Evolutionary conservation across 108 stramenopile genomes (phyloP).

Genomic region (Cyclotella kingstonii): DNA sequence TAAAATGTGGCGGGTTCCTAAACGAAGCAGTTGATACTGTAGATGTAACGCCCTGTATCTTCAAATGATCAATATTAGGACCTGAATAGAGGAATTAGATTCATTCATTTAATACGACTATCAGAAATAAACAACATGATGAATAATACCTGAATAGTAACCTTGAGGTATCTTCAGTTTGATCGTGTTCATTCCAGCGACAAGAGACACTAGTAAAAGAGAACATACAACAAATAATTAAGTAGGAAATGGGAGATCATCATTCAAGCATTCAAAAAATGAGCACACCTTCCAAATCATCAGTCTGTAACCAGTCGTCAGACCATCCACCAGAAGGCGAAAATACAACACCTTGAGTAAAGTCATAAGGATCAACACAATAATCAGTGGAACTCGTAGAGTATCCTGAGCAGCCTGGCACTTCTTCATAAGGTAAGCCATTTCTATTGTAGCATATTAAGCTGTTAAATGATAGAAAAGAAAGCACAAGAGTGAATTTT

Average conservation of each 20-base stretch:
- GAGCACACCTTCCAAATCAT: conserved; percentile 10
- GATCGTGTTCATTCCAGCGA: conserved; percentile 22
- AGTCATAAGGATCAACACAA: conserved; percentile 32
- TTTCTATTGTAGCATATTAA: background rate
- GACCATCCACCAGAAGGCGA: conserved; percentile 21
- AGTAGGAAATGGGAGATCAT: too few relatives aligned
- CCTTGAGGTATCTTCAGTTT: conserved; percentile 11
- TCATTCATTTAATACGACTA: too few relatives aligned
- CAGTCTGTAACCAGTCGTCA: conserved; percentile 23
- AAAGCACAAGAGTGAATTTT: background rate
- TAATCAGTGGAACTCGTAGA: conserved; percentile 4
- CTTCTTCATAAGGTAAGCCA: background rate
- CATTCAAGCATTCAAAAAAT: too few relatives aligned
- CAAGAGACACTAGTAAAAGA: conserved; percentile 18
- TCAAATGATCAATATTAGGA: conserved; percentile 43
- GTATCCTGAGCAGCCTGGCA: background rate
- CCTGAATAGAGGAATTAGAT: too few relatives aligned
- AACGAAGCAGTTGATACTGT: conserved; percentile 30
- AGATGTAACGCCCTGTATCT: conserved; percentile 28
- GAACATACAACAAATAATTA: too few relatives aligned
- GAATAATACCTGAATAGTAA: too few relatives aligned
- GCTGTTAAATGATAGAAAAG: background rate
- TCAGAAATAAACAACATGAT: too few relatives aligned
- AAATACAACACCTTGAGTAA: conserved; percentile 19
- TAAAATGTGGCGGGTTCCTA: conserved; percentile 63